Evolutionary conservation across 768 basidiomycete genomes (phyloP), one percentile per base, ranked within the genome.

Genomic region (Leccinellum rugosiceps): DNA sequence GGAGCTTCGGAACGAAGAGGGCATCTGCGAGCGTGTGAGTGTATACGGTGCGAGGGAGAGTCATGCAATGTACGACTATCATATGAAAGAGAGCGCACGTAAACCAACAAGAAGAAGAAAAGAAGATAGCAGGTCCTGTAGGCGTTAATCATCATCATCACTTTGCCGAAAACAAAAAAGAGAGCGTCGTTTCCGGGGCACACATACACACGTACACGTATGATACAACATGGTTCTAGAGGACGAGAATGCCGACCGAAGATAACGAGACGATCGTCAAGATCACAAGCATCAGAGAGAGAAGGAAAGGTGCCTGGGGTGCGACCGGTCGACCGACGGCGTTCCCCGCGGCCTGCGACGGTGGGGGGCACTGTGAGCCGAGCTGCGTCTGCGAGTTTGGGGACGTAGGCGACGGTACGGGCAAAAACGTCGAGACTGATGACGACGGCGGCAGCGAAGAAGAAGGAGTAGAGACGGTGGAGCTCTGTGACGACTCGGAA

Each of bases 251-350:
- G 2, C 72, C 69, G 43, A 72, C 28, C 3, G 62, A 63, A 14
- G 69, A 69, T 6, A 66, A 65, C 17, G 68, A 17, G 30, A 68
- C 51, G 34, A 72, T 53, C 51, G 63, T 67, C 58, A 68, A 69
- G 53, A 69, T 34, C 52, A 66, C 59, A 52, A 68, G 34, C 19
- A 65, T 32, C n/a, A 69, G 5, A 45, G 61, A 13, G 41, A 43
- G 2, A 43, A 43, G 52, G n/a, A 62, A 21, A 34, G 62, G 62
- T n/a, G n/a, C n/a, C n/a, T n/a, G n/a, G n/a, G n/a, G n/a, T 15
- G 63, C 59, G 45, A 52, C 55, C 28, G 55, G 55, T 11, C 19
- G 41, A 43, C n/a, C 19, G 25, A 61, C 62, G 10, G 50, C 44
- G 4, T 56, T 67, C 50, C 32, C 47, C 5, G 31, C 28, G 52